Base-by-base conservation (phyloP, 2,329 filamentous ascomycete species). In the Pochonia chlamydosporia region DNA sequence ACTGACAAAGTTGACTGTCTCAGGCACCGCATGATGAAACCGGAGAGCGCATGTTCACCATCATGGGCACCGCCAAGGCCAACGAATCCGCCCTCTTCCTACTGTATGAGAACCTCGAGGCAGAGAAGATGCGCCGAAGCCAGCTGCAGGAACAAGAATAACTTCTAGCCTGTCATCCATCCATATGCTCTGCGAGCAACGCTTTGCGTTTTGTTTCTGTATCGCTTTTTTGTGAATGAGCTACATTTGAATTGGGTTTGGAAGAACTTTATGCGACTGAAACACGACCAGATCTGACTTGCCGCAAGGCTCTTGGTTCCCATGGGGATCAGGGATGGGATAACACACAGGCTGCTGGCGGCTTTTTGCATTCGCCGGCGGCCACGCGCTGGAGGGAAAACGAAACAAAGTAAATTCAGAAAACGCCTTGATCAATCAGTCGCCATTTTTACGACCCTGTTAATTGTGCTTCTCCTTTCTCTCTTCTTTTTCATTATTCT, bases 21-120 rank as follows among this genome's bases (percentile, higher is more conserved):
- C 46, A 84, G 79, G 85, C 91, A 40, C 89, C 93, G 48, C 93
- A 99, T 63, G 93, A 99, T 59, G 93, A 97, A 58, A 95, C 89
- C 51, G 93, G 93, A 56, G 93, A 99, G 78, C 85, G 93, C 61
- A 99, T 99, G 93, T 99, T 99, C 74, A 99, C 93, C 63, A 99
- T 99, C 66, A 96, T 95, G 80, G 93, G 93, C 57, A 95, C 88
- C 51, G 85, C 89, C 51, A 86, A 85, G 71, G 89, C 90, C 54
- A 99, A 99, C 61, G 93, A 99, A 72, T 92, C 90, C 58, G 93
- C 93, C 4, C 78, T 99, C 24, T 96, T 96, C 70, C 83, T 99
- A 46, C 77, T 99, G 54, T 99, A 99, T 67, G 93, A 99, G 78
- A 99, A 99, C 70, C 82, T 99, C 44, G 93, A 99, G 74, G 92